Evolutionary conservation across 2,329 filamentous ascomycete species (phyloP).

Genomic region (Podosphaera leucotricha): DNA sequence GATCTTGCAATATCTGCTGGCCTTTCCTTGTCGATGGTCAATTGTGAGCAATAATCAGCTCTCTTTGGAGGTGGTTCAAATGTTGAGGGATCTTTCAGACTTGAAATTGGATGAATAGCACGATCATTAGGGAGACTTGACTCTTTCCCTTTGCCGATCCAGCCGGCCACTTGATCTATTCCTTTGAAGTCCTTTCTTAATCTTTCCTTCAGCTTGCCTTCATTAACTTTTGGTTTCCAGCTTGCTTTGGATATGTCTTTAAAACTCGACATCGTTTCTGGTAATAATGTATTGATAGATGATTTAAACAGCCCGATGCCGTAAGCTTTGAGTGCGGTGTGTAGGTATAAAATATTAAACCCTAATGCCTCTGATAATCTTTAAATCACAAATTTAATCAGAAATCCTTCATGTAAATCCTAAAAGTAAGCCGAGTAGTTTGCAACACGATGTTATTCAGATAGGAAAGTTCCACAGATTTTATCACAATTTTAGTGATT

Average conservation of each 20-base stretch:
- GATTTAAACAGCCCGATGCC: no score
- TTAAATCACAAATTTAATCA: no score
- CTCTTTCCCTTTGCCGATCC: slow-evolving; percentile 17
- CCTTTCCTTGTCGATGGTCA: slow-evolving; percentile 6
- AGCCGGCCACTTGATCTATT: slow-evolving; percentile 15
- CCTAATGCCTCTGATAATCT: no score
- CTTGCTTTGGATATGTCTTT: slow-evolving; percentile 25
- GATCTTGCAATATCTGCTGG: slow-evolving; percentile 2
- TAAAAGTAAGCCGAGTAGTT: no score
- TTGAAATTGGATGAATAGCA: slow-evolving; percentile 26
- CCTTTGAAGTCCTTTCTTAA: slow-evolving; percentile 22
- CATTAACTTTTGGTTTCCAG: slow-evolving; percentile 29
- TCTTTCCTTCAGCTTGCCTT: slow-evolving; percentile 25
- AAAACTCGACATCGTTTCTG: slow-evolving; percentile 20
- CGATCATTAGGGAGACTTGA: slow-evolving; percentile 3
- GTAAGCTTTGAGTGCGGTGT: no score
- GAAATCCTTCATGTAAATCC: no score
- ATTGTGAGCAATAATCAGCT: slow-evolving; percentile 12
- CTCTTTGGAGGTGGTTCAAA: slow-evolving; percentile 46
- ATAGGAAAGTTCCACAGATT: no score
- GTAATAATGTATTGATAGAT: no score
- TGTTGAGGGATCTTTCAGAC: slow-evolving; percentile 36
- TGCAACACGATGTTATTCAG: no score
- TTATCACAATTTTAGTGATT: no score
- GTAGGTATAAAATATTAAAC: no score